These are phyloP conservation scores for Dothideomycetes sp. DNA, from an alignment of 2,329 filamentous ascomycete genomes.

Conservation along the genomic window DNA sequence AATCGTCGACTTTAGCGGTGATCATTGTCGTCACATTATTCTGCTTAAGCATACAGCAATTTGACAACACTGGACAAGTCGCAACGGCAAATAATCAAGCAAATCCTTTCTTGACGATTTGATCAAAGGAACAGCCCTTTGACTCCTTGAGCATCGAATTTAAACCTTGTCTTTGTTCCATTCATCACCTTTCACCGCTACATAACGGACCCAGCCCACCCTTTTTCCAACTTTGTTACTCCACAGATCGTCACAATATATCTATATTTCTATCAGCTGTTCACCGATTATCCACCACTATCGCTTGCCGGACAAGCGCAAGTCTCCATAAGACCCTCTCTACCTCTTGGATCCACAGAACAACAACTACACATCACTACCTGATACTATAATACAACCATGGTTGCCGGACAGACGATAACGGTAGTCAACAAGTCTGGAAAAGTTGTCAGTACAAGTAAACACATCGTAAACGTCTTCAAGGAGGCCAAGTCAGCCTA, in stretches of 20 bases:
- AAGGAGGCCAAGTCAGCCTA: slow-evolving; percentile 87
- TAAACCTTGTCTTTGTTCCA: slow-evolving; percentile 10
- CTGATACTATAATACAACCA: too few species aligned
- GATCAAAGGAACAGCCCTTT: too few species aligned
- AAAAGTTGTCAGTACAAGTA: slow-evolving; percentile 84
- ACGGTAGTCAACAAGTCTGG: slow-evolving; percentile 86
- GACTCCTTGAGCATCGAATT: too few species aligned
- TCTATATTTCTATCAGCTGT: neutral
- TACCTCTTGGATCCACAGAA: neutral
- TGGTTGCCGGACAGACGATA: slow-evolving; percentile 57
- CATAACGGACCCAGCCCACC: slow-evolving; percentile 11
- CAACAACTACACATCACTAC: neutral
- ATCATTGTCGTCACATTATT: too few species aligned
- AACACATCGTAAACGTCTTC: slow-evolving; percentile 81
- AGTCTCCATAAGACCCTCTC: neutral
- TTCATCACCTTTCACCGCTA: slow-evolving; percentile 12
- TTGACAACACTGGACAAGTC: too few species aligned
- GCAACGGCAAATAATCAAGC: too few species aligned
- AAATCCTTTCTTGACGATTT: too few species aligned
- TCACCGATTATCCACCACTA: neutral
- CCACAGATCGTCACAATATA: neutral
- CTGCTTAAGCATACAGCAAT: too few species aligned
- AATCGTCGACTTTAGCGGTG: too few species aligned
- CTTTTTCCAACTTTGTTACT: slow-evolving; percentile 1
- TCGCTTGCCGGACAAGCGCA: slow-evolving; percentile 9